These are phyloP conservation scores for Laetiporus sulphureus DNA, from an alignment of 1,284 basidiomycete species.

Conservation along the genomic window DNA sequence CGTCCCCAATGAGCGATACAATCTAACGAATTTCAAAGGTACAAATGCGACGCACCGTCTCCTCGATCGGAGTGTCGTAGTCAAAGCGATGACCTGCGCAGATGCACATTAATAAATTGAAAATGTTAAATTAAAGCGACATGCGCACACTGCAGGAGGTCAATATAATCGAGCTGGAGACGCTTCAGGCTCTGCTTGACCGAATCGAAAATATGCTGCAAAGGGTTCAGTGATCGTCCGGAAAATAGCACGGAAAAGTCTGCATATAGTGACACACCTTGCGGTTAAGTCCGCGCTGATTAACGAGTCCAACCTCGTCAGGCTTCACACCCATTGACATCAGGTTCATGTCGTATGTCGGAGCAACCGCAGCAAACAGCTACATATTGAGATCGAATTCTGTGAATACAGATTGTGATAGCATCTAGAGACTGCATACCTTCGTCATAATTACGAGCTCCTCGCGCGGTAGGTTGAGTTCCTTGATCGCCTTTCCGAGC, in stretches of 20 bases:
- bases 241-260: neutral
- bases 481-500: slow-evolving; percentile 53
- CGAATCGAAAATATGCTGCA: slow-evolving; percentile 37
- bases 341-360: slow-evolving; percentile 35
- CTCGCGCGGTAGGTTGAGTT: slow-evolving; percentile 46
- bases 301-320: slow-evolving; percentile 27
- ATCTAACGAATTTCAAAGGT: neutral
- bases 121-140: neutral
- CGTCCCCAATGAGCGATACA: neutral
- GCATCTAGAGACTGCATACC: slow-evolving; percentile 16
- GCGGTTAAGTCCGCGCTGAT: slow-evolving; percentile 33
- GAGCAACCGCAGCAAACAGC: slow-evolving; percentile 9
- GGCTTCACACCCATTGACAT: slow-evolving; percentile 10
- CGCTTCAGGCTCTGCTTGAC: slow-evolving; percentile 36
- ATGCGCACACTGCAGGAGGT: slow-evolving; percentile 30
- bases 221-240: too few relatives aligned
- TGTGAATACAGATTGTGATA: neutral
- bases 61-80: slow-evolving; percentile 23
- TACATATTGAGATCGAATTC: neutral
- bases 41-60: slow-evolving; percentile 14
- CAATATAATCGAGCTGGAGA: slow-evolving; percentile 38
- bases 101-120: neutral
- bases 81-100: slow-evolving; percentile 23
- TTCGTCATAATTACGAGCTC: slow-evolving; percentile 55
- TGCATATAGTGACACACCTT: slow-evolving; percentile 24